These are phyloP conservation scores for Megacollybia marginata DNA, from an alignment of 768 basidiomycete species.

Conservation along the genomic window DNA sequence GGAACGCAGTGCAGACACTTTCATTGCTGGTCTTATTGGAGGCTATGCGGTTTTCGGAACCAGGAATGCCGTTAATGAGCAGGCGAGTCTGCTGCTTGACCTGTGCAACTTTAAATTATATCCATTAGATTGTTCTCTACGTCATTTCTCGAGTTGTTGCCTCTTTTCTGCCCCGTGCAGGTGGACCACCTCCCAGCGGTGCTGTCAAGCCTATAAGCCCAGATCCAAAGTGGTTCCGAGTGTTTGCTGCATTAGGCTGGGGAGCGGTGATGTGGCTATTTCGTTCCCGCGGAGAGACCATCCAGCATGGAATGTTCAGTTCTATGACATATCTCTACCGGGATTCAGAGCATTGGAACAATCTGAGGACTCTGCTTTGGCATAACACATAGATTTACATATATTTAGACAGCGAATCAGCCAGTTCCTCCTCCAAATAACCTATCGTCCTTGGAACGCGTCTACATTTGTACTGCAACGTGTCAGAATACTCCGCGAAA, in stretches of 20 bases:
- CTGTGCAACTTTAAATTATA: not conserved
- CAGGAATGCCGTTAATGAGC: constrained; percentile 83
- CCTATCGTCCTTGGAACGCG: constrained; percentile 45
- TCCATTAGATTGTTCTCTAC: constrained; percentile 86
- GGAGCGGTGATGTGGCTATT: constrained; percentile 97
- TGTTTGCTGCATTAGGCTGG: constrained; percentile 88
- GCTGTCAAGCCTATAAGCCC: constrained; percentile 71
- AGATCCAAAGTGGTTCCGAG: constrained; percentile 73
- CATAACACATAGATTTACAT: constrained; percentile 59
- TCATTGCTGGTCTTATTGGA: constrained; percentile 87
- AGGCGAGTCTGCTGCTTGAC: constrained; percentile 46
- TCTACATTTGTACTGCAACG: constrained; percentile 54
- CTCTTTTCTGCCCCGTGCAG: constrained; percentile 81
- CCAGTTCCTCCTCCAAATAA: constrained; percentile 21
- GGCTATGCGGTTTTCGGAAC: constrained; percentile 88
- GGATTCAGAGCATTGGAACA: constrained; percentile 84
- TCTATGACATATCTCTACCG: constrained; percentile 94
- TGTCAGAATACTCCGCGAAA: constrained; percentile 8
- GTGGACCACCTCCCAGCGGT: constrained; percentile 31
- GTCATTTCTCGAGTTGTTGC: constrained; percentile 89
- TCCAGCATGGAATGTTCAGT: constrained; percentile 96
- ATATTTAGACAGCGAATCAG: not conserved
- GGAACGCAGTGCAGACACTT: constrained; percentile 74
- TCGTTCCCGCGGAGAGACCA: constrained; percentile 76
- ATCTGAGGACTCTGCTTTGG: constrained; percentile 83